Percentiles rank a stretch among this genome's conserved stretches.
phyloP scores from a whole-genome alignment of 1,139 yeast genomes.

The Debaryomyces psychrophilus region DNA sequence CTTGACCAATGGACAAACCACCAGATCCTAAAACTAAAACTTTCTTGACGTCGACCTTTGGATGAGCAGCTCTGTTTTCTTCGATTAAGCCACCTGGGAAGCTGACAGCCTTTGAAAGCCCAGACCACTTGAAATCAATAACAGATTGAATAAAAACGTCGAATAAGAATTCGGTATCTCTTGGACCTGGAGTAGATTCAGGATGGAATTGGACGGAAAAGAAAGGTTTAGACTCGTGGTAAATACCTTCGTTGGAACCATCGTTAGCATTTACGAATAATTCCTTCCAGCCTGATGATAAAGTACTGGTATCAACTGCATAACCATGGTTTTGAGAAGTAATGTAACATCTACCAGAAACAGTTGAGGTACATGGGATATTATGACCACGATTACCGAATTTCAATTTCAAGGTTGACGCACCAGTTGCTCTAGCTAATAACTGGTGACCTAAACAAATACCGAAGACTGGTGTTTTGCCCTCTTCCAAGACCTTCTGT shows the following conservation, averaged over 20 bases:
- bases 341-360: conserved; percentile 96
- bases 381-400: conserved; percentile 99
- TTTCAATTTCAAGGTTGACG: conserved; percentile 85
- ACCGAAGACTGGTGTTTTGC: conserved; percentile 87
- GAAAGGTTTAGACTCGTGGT: conserved; percentile 82
- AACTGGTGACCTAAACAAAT: conserved; percentile 99
- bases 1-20: conserved; percentile 98
- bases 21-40: conserved; percentile 97
- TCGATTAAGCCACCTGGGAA: conserved; percentile 88
- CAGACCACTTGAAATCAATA: conserved; percentile 57
- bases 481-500: conserved; percentile 55
- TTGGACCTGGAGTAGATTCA: conserved; percentile 98
- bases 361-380: conserved; percentile 93
- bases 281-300: conserved; percentile 86
- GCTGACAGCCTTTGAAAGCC: conserved; percentile 67
- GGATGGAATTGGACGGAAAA: conserved; percentile 99
- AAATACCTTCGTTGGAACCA: conserved; percentile 98
- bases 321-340: conserved; percentile 99
- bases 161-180: conserved; percentile 96
- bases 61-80: conserved; percentile 72
- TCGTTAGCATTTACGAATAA: conserved; percentile 95
- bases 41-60: conserved; percentile 84
- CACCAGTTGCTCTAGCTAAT: conserved; percentile 94
- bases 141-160: conserved; percentile 91
- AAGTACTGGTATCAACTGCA: conserved; percentile 85